A percentile compares a stretch with the other conserved stretches of the same genome.
phyloP scores from a whole-genome alignment of 2,329 filamentous ascomycete genomes.

The Malbranchea zuffiana region DNA sequence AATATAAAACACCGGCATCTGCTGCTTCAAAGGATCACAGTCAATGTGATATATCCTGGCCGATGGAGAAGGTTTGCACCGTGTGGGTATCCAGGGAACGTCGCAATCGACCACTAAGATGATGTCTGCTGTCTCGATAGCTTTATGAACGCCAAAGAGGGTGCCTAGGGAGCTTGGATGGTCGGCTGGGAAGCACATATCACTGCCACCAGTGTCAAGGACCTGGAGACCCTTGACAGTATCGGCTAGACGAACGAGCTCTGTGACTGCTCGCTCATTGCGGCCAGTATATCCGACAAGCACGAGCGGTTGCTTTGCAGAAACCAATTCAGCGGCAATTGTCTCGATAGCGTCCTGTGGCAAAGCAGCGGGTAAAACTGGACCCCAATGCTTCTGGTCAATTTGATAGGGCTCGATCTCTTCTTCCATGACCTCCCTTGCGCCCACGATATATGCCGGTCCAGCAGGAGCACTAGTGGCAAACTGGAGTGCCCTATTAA shows the following conservation, averaged over 20 bases:
- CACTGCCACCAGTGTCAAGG: constrained; percentile 42
- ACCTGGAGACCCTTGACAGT: constrained; percentile 40
- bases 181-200: constrained; percentile 41
- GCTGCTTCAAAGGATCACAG: constrained; percentile 56
- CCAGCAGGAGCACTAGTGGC: constrained; percentile 66
- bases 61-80: constrained; percentile 46
- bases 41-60: constrained; percentile 56
- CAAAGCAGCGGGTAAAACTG: constrained; percentile 56
- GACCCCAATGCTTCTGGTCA: constrained; percentile 58
- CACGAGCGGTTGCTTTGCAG: constrained; percentile 39
- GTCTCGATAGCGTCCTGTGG: constrained; percentile 37
- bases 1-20: constrained; percentile 65
- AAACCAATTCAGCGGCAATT: constrained; percentile 35
- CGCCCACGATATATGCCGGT: constrained; percentile 67
- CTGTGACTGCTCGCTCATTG: constrained; percentile 31
- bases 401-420: constrained; percentile 64
- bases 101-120: constrained; percentile 83
- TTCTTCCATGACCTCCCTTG: constrained; percentile 75
- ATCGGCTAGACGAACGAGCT: constrained; percentile 39
- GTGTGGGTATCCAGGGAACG: constrained; percentile 85
- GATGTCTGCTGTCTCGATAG: constrained; percentile 65
- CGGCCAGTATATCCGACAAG: constrained; percentile 44
- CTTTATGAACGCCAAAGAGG: constrained; percentile 61
- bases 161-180: constrained; percentile 54
- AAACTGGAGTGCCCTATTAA: constrained; percentile 74